phyloP scores from a whole-genome alignment of 2,329 filamentous ascomycete species.

The Scolecobasidium constrictum region DNA sequence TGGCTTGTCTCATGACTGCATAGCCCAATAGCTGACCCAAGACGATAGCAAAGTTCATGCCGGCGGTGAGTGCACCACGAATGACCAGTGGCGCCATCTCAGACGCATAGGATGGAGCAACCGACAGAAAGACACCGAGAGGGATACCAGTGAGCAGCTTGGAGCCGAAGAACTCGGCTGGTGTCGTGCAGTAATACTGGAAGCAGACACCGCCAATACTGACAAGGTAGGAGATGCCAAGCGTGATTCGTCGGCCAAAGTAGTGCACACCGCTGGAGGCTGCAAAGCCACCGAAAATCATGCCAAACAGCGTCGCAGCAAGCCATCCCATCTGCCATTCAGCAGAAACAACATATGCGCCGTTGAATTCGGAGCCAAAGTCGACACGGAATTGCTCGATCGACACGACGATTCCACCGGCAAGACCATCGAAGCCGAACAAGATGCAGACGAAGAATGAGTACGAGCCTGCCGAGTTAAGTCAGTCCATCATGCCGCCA shows the following conservation, averaged over 20 bases:
- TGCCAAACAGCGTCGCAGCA: slow-evolving; percentile 46
- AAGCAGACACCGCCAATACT: slow-evolving; percentile 15
- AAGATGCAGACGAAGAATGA: not conserved
- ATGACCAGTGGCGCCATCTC: slow-evolving; percentile 62
- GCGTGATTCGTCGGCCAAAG: slow-evolving; percentile 21
- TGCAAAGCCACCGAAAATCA: slow-evolving; percentile 43
- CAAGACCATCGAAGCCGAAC: not conserved
- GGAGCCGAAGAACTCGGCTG: slow-evolving; percentile 13
- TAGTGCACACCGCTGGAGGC: slow-evolving; percentile 27
- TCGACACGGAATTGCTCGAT: slow-evolving; percentile 34
- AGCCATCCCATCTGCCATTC: slow-evolving; percentile 34
- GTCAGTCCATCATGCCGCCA: too few relatives aligned
- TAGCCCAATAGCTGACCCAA: slow-evolving; percentile 63
- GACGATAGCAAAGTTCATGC: slow-evolving; percentile 69
- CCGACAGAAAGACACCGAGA: slow-evolving; percentile 37
- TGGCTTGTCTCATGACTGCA: slow-evolving; percentile 41
- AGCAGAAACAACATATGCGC: slow-evolving; percentile 31
- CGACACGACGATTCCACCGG: not conserved
- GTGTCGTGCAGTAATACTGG: slow-evolving; percentile 13
- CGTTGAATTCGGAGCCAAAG: slow-evolving; percentile 31
- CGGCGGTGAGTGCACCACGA: slow-evolving; percentile 46
- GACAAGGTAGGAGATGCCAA: slow-evolving; percentile 11
- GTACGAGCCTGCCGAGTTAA: too few relatives aligned
- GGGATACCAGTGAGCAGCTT: slow-evolving; percentile 38
- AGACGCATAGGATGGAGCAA: slow-evolving; percentile 39